Percentiles rank a stretch among this genome's conserved stretches.
Conservation (phyloP, 2,329 filamentous ascomycete species). For the Arachnomyces sp. region DNA sequence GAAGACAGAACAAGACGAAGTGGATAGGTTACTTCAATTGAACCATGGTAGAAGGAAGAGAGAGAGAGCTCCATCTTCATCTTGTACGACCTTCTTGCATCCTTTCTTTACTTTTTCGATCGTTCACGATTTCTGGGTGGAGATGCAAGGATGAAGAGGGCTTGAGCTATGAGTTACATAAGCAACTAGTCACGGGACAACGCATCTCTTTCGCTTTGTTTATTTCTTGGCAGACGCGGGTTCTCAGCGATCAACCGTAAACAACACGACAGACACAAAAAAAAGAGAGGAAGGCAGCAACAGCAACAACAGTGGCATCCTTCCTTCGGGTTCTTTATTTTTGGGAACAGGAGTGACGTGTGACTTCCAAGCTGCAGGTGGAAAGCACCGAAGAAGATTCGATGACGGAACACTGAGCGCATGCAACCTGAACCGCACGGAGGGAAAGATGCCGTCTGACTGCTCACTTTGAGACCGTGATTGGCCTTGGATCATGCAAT, state of each 20-base stretch:
- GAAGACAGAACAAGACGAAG: no score
- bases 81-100: not conserved
- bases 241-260: not conserved
- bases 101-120: not conserved
- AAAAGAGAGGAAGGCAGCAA: not conserved
- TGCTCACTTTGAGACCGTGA: no score
- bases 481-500: no score
- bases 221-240: slow-evolving; percentile 11
- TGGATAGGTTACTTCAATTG: no score
- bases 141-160: not conserved
- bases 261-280: not conserved
- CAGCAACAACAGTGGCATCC: not conserved
- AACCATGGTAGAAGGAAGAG: no score
- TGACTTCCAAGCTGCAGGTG: slow-evolving; percentile 1
- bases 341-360: not conserved
- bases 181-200: slow-evolving; percentile 5
- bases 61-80: no score
- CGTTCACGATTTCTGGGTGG: slow-evolving; percentile 1
- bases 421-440: no score
- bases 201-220: slow-evolving; percentile 11
- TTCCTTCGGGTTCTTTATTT: not conserved
- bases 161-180: not conserved
- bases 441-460: no score
- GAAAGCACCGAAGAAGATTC: not conserved
- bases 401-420: no score